Conservation (phyloP, 2,329 filamentous ascomycete species). For the Pestalotiopsis sp. region DNA sequence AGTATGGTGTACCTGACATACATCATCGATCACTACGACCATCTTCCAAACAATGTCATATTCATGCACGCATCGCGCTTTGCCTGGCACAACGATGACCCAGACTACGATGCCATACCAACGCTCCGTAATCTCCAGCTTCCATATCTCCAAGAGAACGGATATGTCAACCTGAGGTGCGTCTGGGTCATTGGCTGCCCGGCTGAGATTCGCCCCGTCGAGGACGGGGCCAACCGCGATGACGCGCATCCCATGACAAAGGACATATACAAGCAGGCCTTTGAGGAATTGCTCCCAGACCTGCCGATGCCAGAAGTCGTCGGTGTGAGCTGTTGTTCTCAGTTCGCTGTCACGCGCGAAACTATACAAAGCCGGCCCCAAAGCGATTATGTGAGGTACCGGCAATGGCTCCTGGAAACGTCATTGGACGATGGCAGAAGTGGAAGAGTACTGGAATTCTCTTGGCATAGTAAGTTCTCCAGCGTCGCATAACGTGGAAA, state of each 20-base stretch:
- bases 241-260: slow-evolving; percentile 39
- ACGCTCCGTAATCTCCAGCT: slow-evolving; percentile 51
- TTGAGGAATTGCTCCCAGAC: slow-evolving; percentile 42
- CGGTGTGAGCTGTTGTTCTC: slow-evolving; percentile 64
- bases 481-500: neutral
- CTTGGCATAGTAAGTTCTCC: slow-evolving; percentile 62
- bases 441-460: slow-evolving; percentile 64
- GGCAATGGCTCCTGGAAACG: slow-evolving; percentile 63
- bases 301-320: slow-evolving; percentile 50
- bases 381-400: slow-evolving; percentile 57
- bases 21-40: slow-evolving; percentile 52
- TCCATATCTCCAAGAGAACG: slow-evolving; percentile 51
- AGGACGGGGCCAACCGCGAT: slow-evolving; percentile 38
- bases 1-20: slow-evolving; percentile 57
- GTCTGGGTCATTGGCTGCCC: slow-evolving; percentile 61
- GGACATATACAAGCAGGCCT: slow-evolving; percentile 43
- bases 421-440: slow-evolving; percentile 55
- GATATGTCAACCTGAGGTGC: slow-evolving; percentile 65
- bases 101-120: slow-evolving; percentile 55
- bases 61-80: slow-evolving; percentile 52
- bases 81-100: slow-evolving; percentile 57
- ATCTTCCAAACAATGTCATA: slow-evolving; percentile 44
- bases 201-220: slow-evolving; percentile 44
- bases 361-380: slow-evolving; percentile 50
- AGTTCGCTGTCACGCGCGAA: slow-evolving; percentile 63